Base-by-base conservation (phyloP, 2,329 filamentous ascomycete genomes). In the Claviceps sp. region DNA sequence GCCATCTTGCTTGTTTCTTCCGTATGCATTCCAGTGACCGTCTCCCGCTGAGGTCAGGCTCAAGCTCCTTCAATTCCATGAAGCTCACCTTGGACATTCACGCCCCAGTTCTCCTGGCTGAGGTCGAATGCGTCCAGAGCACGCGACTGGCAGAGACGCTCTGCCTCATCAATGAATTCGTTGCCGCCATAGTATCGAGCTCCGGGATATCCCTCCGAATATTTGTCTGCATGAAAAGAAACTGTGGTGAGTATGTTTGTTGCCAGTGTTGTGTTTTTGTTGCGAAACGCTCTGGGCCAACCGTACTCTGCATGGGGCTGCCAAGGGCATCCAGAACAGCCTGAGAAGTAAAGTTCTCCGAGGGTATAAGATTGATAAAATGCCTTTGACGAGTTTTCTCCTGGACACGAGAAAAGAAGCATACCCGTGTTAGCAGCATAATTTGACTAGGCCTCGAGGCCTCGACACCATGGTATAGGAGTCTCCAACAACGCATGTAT, bases 121-220 rank as follows among this genome's bases (percentile, higher is more conserved):
- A 97, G 73, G 34, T 85, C 82, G 68, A 95, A 97, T 0, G 91
- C 82, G 70, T 95, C 82, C 13, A 97, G 75, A 17, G 93, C 93
- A 62, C 91, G 83, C 66, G 88, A 78, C 72, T 97, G 93, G 70
- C 91, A 97, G 47, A 95, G 75, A 46, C 85, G 76, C 73, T 97
- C 91, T 5, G 91, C 81, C 63, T 88, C 80, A 64, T 97, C 91
- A 63, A 97, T 97, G 68, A 90, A 89, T 70, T 96, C 86, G 68
- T 97, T 97, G 57, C 91, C 91, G 50, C 91, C 91, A 65, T 97
- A 97, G 73, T 97, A 97, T 65, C 91, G 79, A 55, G 91, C 91
- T 52, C 93, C 93, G 36, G 91, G 93, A 63, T 98, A 98, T 49
- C 93, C 93, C 70, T 98, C 93, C 0, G 93, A 97, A 73, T 98